Base-by-base conservation (phyloP, 1,139 yeast species). In the Sugiyamaella japonica region DNA sequence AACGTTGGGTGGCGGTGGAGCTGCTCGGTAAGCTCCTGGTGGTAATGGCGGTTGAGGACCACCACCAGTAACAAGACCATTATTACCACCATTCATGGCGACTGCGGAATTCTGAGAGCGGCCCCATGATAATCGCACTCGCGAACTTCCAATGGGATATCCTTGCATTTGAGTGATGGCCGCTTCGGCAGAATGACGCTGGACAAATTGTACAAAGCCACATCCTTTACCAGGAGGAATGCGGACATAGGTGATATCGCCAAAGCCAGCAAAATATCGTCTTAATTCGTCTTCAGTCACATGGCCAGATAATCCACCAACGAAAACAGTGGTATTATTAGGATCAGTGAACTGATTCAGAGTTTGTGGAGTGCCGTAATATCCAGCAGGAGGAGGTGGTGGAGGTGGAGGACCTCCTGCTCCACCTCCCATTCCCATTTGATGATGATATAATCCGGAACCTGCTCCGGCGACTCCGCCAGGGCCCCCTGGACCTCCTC, bases 141-240 rank as follows among this genome's bases (percentile, higher is more conserved):
- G 79, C 52, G 88, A 85, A 52, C 91, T 95, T 10, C 90, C 95
- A 65, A 91, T 85, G 37, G 90, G 84, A 66, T 85, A 90, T 3
- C 97, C 97, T 73, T 90, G 96, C 96, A 91, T 86, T 52, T 88
- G 88, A 44, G 86, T 82, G 61, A 90, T 89, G 12, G 97, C 96
- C 50, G 84, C 84, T 70, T 90, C 97, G 0, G 97, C 97, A 61
- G 89, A 87, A 59, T 84, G 85, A 56, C 95, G 78, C 41, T 83
- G 80, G 29, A 84, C 79, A 68, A 84, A 90, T 70, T 88, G 95
- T 55, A 90, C 91, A 73, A 90, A 91, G 1, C 97, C 98, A 73
- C 97, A 90, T 55, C 95, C 95, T 68, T 90, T 90, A 13, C 96
- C 96, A 4, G 86, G 84, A 8, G 97, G 97, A 50, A 90, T 88